A percentile compares a stretch with the other conserved stretches of the same genome.
Evolutionary conservation across 441 rosid genomes (phyloP).

Genomic region (Adansonia grandidieri): DNA sequence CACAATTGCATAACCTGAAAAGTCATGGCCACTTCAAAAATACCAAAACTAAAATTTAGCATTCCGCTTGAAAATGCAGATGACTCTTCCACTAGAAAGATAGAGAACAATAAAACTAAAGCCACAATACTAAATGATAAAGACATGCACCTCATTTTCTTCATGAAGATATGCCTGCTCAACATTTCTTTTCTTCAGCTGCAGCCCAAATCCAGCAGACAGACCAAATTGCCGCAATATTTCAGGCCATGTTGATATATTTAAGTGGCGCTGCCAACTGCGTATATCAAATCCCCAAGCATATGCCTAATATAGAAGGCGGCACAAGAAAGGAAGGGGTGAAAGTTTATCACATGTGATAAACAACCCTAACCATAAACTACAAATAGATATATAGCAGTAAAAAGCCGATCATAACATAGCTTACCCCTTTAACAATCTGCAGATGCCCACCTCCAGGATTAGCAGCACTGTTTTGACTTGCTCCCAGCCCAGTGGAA

Average conservation of each 20-base stretch:
- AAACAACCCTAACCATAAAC: constrained; percentile 14
- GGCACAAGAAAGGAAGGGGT: constrained; percentile 23
- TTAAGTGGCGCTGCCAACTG: constrained; percentile 76
- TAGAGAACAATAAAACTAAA: neutral
- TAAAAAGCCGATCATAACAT: constrained; percentile 42
- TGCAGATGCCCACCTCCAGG: constrained; percentile 88
- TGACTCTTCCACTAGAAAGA: neutral
- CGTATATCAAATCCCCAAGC: constrained; percentile 88
- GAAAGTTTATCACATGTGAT: neutral
- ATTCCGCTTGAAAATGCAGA: neutral
- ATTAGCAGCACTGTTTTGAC: constrained; percentile 64
- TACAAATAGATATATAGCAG: constrained; percentile 9
- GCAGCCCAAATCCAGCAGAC: constrained; percentile 87
- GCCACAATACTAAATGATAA: neutral
- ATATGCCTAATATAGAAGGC: constrained; percentile 57
- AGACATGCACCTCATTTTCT: constrained; percentile 60
- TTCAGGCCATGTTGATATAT: constrained; percentile 85
- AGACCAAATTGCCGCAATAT: constrained; percentile 82
- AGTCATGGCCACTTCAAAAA: neutral
- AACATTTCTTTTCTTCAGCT: constrained; percentile 53
- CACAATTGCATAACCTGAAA: neutral
- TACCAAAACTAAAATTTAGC: neutral
- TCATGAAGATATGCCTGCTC: constrained; percentile 53
- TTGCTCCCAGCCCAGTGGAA: constrained; percentile 58
- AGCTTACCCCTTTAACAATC: constrained; percentile 86